Conservation (phyloP, 176 grass and related monocot genomes). For the Musa troglodytarum region DNA sequence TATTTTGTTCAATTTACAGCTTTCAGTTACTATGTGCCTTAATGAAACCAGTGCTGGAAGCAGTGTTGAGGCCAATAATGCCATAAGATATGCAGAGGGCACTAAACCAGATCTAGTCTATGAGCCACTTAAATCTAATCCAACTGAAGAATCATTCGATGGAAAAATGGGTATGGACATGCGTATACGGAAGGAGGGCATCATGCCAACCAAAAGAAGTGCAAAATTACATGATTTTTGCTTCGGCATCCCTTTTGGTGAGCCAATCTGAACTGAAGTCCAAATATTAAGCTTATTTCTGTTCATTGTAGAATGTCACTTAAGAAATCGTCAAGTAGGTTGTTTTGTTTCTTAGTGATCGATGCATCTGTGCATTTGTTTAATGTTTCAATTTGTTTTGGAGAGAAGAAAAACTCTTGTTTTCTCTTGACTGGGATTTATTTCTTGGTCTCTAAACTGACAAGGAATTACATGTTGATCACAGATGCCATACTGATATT, state of each 20-base stretch:
- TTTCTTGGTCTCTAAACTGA: too few relatives aligned
- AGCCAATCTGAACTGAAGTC: slow-evolving; percentile 2
- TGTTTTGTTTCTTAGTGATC: too few relatives aligned
- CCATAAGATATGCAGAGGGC: slow-evolving; percentile 33
- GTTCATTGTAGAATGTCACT: background rate
- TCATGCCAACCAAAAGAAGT: slow-evolving; percentile 37
- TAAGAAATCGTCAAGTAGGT: too few relatives aligned
- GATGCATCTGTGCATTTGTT: too few relatives aligned
- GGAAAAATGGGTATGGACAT: slow-evolving; percentile 14
- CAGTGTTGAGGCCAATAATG: slow-evolving; percentile 31
- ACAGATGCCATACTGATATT: too few relatives aligned
- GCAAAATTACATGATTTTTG: slow-evolving; percentile 94
- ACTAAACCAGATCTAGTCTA: slow-evolving; percentile 12
- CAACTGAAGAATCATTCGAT: slow-evolving; percentile 16
- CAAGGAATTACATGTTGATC: too few relatives aligned
- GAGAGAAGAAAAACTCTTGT: too few relatives aligned
- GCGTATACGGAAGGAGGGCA: slow-evolving; percentile 18
- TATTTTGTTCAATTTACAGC: slow-evolving; percentile 32
- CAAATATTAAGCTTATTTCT: background rate
- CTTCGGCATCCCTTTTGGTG: slow-evolving; percentile 91
- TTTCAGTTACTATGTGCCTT: slow-evolving; percentile 23
- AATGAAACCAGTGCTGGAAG: slow-evolving; percentile 34
- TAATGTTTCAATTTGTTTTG: too few relatives aligned
- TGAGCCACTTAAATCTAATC: slow-evolving; percentile 22
- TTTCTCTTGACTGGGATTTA: too few relatives aligned